Evolutionary conservation across 768 basidiomycete genomes (phyloP), one percentile per base, ranked within the genome.

Genomic region (Leccinum subtestaceum): DNA sequence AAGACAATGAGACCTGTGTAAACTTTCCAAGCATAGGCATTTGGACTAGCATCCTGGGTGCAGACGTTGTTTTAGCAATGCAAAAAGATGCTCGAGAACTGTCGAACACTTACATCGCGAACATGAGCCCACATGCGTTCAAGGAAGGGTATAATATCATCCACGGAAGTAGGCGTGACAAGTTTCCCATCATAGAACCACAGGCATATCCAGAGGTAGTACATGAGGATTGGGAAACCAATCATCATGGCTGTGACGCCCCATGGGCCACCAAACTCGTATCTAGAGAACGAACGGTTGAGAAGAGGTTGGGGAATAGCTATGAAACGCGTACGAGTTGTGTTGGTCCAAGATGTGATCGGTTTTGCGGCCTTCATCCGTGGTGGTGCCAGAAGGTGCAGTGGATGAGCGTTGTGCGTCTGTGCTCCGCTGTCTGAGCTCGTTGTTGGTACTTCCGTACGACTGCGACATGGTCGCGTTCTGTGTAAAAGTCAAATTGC

Each of bases 131-230:
- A 92, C 90, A 98, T 94, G 51, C 82, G 79, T 56, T 72, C 68
- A 25, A 97, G 71, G 78, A 95, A 95, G 1, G 95, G 93, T 60
- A 78, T 63, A 43, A 95, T 80, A 58, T 92, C 91, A 27, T 83
- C 84, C 29, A 82, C 59, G 8, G 89, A 89, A 13, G 74, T 75
- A 1, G 94, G 95, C 62, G 80, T 73, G 8, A 89, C 84, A 36
- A 95, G 77, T 63, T 82, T 81, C 45, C 97, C 97, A 63, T 97
- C 89, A 70, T 98, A 95, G 74, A 95, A 96, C 86, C 89, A 93
- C 36, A 98, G 82, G 70, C 97, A 99, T 59, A 93, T 93, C 93
- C 94, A 98, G 62, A 98, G 84, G 77, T 98, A 99, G 74, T 97
- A 99, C 95, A 99, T 98, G 61, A 98, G 81, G 25, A 89, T 73